Conservation (phyloP, 2,329 filamentous ascomycete genomes). For the Scedosporium aurantiacum region DNA sequence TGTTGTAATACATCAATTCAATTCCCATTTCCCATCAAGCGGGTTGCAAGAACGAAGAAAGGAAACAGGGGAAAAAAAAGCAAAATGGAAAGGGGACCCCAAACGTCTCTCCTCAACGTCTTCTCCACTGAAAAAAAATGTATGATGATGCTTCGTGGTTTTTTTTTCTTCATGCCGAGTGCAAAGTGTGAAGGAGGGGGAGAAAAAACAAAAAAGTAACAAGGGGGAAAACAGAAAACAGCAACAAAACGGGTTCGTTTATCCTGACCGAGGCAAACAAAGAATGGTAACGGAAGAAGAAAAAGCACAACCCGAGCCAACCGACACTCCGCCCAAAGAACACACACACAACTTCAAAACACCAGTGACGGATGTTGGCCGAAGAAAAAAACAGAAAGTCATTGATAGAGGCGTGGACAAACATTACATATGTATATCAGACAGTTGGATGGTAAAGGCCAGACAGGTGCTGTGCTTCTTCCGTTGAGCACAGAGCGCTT, state of each 20-base stretch:
- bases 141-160: not conserved
- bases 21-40: not conserved
- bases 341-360: not conserved
- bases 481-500: no score
- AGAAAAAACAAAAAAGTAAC: not conserved
- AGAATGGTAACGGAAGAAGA: not conserved
- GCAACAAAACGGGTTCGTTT: not conserved
- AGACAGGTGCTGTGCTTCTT: no score
- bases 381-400: not conserved
- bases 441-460: no score
- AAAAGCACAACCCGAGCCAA: not conserved
- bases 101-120: not conserved
- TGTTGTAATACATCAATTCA: not conserved
- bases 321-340: not conserved
- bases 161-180: not conserved
- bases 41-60: not conserved
- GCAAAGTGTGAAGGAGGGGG: not conserved
- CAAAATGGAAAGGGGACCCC: slow-evolving; percentile 20
- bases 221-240: not conserved
- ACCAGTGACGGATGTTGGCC: not conserved
- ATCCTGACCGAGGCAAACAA: not conserved
- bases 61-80: slow-evolving; percentile 3
- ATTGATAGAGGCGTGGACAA: not conserved
- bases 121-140: not conserved
- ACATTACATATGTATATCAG: not conserved